Conservation (phyloP, 139 green algal species). For the Coelastrella sp. region DNA sequence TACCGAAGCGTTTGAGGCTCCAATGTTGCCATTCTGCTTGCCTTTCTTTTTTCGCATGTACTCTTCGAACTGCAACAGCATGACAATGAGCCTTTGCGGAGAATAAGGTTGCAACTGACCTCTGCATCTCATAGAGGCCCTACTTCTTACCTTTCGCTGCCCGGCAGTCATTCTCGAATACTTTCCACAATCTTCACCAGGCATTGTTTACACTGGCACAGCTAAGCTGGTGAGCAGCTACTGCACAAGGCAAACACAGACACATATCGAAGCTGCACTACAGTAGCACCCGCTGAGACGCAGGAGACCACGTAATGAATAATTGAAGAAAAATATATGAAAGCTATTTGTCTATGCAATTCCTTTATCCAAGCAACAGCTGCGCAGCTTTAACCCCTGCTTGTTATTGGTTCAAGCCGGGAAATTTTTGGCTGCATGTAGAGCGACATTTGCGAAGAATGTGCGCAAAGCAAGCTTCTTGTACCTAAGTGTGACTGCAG, state of each 20-base stretch:
- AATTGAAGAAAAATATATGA: background rate
- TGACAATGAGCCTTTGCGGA: background rate
- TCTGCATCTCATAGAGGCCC: background rate
- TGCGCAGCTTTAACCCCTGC: background rate
- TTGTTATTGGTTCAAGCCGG: background rate
- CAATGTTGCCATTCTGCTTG: background rate
- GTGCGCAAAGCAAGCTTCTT: no score
- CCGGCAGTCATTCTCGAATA: background rate
- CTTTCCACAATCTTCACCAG: background rate
- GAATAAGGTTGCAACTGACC: background rate
- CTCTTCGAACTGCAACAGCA: slow-evolving; percentile 8
- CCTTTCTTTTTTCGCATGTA: slow-evolving; percentile 7
- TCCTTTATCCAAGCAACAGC: background rate
- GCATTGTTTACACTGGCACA: background rate
- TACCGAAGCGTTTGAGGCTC: slow-evolving; percentile 9
- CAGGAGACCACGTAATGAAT: background rate
- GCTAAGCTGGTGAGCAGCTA: background rate
- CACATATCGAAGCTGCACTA: background rate
- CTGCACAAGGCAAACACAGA: background rate
- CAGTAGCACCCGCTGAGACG: background rate
- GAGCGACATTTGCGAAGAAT: no score
- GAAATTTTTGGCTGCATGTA: background rate
- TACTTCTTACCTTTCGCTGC: background rate
- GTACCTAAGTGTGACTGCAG: no score
- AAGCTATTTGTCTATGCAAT: background rate